These are phyloP conservation scores for Physaria fendleri DNA, from an alignment of 345 rosid species.

Conservation along the genomic window DNA sequence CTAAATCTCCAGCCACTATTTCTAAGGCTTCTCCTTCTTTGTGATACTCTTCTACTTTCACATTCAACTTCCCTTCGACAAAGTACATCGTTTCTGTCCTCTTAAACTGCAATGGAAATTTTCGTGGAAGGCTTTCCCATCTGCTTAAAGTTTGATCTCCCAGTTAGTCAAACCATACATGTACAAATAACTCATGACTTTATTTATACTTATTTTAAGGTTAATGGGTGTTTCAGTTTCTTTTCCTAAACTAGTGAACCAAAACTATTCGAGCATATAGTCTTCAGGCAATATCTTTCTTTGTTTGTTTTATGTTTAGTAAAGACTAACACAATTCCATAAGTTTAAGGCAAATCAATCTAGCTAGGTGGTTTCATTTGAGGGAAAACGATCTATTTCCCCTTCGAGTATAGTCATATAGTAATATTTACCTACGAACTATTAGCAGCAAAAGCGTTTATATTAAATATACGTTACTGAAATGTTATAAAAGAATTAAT, in stretches of 20 bases:
- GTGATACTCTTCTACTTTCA: background rate
- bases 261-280: background rate
- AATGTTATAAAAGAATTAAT: background rate
- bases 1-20: slow-evolving; percentile 6
- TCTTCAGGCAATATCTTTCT: too few species aligned
- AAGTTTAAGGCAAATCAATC: too few species aligned
- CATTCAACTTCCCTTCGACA: slow-evolving; percentile 17
- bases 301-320: background rate
- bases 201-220: background rate
- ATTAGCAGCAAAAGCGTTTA: too few species aligned
- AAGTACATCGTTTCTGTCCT: slow-evolving; percentile 21
- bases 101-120: slow-evolving; percentile 18
- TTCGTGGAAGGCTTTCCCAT: slow-evolving; percentile 16
- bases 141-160: background rate
- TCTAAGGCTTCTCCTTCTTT: slow-evolving; percentile 9
- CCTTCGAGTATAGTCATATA: too few species aligned
- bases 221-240: background rate
- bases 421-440: too few species aligned
- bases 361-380: too few species aligned
- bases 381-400: too few species aligned
- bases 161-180: background rate
- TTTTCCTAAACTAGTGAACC: background rate
- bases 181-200: background rate
- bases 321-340: background rate
- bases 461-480: too few species aligned